Evolutionary conservation across 371 early-diverging fungal genomes (phyloP).

Genomic region (Mortierella sp.): DNA sequence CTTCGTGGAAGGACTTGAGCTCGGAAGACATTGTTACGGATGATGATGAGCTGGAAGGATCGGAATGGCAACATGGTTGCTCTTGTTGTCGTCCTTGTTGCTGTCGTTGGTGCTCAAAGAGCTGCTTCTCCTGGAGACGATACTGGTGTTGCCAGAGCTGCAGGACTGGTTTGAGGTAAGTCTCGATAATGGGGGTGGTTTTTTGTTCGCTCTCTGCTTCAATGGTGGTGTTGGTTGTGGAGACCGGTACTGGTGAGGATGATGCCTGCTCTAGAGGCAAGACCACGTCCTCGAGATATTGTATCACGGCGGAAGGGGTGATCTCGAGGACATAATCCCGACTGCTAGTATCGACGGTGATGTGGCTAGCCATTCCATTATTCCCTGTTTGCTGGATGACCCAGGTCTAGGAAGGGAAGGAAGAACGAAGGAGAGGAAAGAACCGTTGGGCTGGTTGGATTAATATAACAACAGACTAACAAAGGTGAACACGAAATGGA

Average conservation of each 20-base stretch:
- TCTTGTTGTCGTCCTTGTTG: conserved; percentile 13
- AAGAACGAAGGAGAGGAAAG: background rate
- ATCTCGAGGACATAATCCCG: background rate
- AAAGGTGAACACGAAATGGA: background rate
- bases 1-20: background rate
- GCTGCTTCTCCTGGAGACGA: background rate
- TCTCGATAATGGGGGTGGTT: conserved; percentile 9
- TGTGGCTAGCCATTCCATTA: background rate
- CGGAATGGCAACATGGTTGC: background rate
- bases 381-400: background rate
- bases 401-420: background rate
- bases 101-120: background rate
- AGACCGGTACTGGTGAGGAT: background rate
- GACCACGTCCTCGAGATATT: background rate
- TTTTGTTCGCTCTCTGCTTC: background rate
- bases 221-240: background rate
- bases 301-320: background rate
- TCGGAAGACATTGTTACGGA: background rate
- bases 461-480: background rate
- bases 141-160: conserved; percentile 24
- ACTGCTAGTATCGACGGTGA: background rate
- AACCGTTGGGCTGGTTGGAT: background rate
- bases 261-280: background rate
- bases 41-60: conserved; percentile 11
- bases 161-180: conserved; percentile 20